phyloP scores from a whole-genome alignment of 495 filamentous ascomycete genomes.

The Coniosporium apollinis region DNA sequence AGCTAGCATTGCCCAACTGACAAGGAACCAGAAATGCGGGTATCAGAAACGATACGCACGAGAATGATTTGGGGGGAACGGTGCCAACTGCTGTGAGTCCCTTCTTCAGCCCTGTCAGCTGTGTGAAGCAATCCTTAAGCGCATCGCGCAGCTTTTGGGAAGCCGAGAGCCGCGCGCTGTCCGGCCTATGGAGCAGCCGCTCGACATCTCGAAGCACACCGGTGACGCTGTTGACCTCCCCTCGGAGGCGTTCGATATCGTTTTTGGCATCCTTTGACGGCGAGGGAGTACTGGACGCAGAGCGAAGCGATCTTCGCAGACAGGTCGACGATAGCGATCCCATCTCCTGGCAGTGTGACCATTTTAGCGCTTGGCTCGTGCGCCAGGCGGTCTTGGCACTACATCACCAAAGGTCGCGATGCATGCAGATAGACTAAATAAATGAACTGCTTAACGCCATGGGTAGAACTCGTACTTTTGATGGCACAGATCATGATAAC shows the following conservation, averaged over 20 bases:
- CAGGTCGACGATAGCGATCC: conserved; percentile 9
- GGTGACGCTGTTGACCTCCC: conserved; percentile 6
- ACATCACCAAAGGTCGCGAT: too few species aligned
- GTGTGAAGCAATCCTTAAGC: conserved; percentile 14
- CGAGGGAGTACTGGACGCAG: conserved; percentile 12
- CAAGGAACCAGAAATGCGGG: too few species aligned
- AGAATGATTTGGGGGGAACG: too few species aligned
- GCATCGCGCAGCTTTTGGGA: conserved; percentile 2
- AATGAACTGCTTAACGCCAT: neutral
- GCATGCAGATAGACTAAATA: too few species aligned
- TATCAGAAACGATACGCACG: too few species aligned
- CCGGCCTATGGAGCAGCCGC: conserved; percentile 6
- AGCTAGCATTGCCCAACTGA: too few species aligned
- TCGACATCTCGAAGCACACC: conserved; percentile 4
- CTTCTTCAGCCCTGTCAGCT: conserved; percentile 20
- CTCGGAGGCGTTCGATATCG: conserved; percentile 10
- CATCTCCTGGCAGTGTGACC: too few species aligned
- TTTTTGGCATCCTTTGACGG: conserved; percentile 9
- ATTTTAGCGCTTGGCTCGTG: too few species aligned
- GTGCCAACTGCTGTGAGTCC: too few species aligned
- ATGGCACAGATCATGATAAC: neutral
- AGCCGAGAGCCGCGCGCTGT: conserved; percentile 5
- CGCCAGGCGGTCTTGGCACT: too few species aligned
- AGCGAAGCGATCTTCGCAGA: conserved; percentile 10
- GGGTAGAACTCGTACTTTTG: neutral